Evolutionary conservation across 2,329 filamentous ascomycete species (phyloP).

Genomic region (Byssochlamys sp.): DNA sequence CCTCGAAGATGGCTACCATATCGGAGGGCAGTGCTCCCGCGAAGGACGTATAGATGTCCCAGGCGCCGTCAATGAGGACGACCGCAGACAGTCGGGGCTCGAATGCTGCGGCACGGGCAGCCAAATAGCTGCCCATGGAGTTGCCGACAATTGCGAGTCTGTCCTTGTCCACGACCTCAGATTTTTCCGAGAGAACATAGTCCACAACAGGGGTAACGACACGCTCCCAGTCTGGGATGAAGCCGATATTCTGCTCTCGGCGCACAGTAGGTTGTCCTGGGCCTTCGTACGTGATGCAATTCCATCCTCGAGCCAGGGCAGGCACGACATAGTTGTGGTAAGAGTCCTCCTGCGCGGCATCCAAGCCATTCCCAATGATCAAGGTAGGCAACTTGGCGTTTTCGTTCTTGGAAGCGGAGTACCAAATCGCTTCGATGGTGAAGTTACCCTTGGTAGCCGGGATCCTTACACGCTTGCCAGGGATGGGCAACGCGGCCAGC

Average conservation of each 20-base stretch:
- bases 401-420: constrained; percentile 8
- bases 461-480: constrained; percentile 26
- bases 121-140: constrained; percentile 36
- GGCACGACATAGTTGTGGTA: constrained; percentile 29
- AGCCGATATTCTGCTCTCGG: constrained; percentile 34
- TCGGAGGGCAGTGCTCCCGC: background rate
- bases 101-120: constrained; percentile 35
- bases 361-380: constrained; percentile 34
- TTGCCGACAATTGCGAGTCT: constrained; percentile 31
- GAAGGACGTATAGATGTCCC: constrained; percentile 12
- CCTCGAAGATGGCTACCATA: background rate
- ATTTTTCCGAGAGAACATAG: constrained; percentile 15
- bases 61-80: constrained; percentile 34
- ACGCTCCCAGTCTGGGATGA: constrained; percentile 37
- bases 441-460: constrained; percentile 19
- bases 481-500: constrained; percentile 24
- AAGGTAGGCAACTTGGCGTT: constrained; percentile 26
- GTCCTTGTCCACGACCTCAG: constrained; percentile 1
- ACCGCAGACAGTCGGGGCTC: constrained; percentile 35
- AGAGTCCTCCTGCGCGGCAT: constrained; percentile 37
- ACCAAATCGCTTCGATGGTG: constrained; percentile 30
- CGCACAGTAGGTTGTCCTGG: constrained; percentile 37
- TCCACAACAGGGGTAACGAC: constrained; percentile 36
- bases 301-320: constrained; percentile 34
- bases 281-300: constrained; percentile 39